Evolutionary conservation across 768 basidiomycete genomes (phyloP).

Genomic region (Rhodotorula taiwanensis): DNA sequence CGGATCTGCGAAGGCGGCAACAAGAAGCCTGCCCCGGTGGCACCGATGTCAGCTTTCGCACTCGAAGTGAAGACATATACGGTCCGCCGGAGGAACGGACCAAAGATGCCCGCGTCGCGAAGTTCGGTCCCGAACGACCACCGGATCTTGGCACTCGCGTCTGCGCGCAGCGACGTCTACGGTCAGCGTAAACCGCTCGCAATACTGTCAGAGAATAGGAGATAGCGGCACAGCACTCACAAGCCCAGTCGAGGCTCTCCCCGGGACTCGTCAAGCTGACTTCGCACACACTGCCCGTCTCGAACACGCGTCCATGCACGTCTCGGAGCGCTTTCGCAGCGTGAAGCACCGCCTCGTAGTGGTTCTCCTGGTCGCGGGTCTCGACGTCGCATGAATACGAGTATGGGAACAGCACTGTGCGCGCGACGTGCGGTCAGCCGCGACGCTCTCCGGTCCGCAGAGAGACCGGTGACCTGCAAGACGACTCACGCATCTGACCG

Average conservation of each 20-base stretch:
- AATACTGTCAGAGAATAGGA: not conserved
- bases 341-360: conserved; percentile 64
- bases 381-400: conserved; percentile 61
- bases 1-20: conserved; percentile 66
- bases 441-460: not conserved
- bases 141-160: conserved; percentile 51
- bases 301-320: conserved; percentile 56
- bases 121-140: conserved; percentile 62
- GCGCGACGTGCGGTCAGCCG: not conserved
- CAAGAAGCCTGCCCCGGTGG: conserved; percentile 51
- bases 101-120: conserved; percentile 63
- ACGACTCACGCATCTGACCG: conserved; percentile 66
- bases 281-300: conserved; percentile 46
- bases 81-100: conserved; percentile 42
- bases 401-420: conserved; percentile 66
- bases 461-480: not conserved
- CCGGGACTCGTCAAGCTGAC: conserved; percentile 40
- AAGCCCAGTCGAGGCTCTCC: conserved; percentile 23
- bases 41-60: too few species aligned
- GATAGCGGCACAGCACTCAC: not conserved
- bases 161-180: conserved; percentile 60
- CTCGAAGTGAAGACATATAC: too few species aligned
- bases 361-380: conserved; percentile 67
- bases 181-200: conserved; percentile 53
- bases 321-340: conserved; percentile 56